A percentile compares a stretch with the other conserved stretches of the same genome.
phyloP scores from a whole-genome alignment of 2,329 filamentous ascomycete species.

The Penicillium psychrosexuale region DNA sequence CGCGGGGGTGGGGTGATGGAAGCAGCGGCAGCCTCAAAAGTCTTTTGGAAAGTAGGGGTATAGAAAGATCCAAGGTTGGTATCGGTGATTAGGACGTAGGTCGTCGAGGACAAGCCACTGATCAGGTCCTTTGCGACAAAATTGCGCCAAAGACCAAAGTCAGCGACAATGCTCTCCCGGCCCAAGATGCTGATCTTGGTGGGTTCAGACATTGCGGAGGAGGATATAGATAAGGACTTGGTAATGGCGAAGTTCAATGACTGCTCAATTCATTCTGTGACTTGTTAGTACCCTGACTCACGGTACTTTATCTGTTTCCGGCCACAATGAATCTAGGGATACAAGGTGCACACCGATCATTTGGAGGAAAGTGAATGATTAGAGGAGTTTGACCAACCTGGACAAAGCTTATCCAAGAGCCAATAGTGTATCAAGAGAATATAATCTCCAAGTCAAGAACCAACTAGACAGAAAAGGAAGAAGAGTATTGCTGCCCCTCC shows the following conservation, averaged over 20 bases:
- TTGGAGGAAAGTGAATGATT: background rate
- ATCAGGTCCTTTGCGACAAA: conserved; percentile 81
- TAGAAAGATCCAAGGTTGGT: conserved; percentile 84
- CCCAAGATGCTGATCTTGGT: conserved; percentile 77
- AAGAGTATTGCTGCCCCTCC: conserved; percentile 21
- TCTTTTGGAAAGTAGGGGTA: conserved; percentile 68
- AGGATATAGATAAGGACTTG: conserved; percentile 8
- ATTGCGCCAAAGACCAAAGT: conserved; percentile 82
- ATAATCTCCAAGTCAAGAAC: background rate
- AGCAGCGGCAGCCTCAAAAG: conserved; percentile 56
- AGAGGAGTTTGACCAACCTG: background rate
- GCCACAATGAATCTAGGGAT: conserved; percentile 17
- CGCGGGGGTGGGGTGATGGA: conserved; percentile 55
- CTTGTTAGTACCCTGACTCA: conserved; percentile 14
- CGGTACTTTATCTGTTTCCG: conserved; percentile 9
- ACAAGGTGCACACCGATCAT: background rate
- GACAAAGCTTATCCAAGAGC: background rate
- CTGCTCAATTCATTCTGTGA: conserved; percentile 26
- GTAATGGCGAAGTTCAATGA: conserved; percentile 11
- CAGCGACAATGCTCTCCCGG: conserved; percentile 84
- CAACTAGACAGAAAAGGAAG: conserved; percentile 1
- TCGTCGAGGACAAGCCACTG: conserved; percentile 73
- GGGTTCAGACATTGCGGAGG: conserved; percentile 41
- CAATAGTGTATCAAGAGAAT: background rate
- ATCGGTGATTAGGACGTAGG: conserved; percentile 95